Conservation (phyloP, 208 protist genomes). For the Entamoeba invadens region DNA sequence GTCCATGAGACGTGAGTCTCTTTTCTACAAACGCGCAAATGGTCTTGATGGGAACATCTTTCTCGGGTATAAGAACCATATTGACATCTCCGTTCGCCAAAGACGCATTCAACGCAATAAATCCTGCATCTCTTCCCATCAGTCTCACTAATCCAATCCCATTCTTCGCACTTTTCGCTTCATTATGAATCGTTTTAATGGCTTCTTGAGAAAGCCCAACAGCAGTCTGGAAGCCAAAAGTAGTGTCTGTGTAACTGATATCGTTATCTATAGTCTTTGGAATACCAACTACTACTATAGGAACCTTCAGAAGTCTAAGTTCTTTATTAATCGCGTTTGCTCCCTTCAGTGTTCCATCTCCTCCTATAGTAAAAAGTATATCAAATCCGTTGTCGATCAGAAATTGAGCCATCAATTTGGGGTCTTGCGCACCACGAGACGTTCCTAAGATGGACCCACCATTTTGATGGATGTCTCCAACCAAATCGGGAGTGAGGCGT, state of each 20-base stretch:
- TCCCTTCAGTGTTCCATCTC: neutral
- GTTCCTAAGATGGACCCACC: neutral
- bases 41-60: neutral
- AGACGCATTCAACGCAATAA: neutral
- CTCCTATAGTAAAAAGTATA: neutral
- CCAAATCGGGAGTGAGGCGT: neutral
- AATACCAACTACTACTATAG: neutral
- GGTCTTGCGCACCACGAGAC: neutral
- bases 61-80: neutral
- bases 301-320: neutral
- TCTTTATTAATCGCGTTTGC: neutral
- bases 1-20: neutral
- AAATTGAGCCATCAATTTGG: neutral
- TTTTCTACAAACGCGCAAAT: neutral
- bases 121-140: slow-evolving; percentile 3
- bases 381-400: neutral
- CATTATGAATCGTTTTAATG: neutral
- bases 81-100: neutral
- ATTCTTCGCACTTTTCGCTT: neutral
- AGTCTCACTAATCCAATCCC: neutral
- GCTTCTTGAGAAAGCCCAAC: neutral
- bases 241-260: neutral
- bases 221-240: slow-evolving; percentile 2
- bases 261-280: slow-evolving; percentile 5
- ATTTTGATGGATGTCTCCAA: neutral